These are phyloP conservation scores for Stygiomarasmius scandens DNA, from an alignment of 1,284 basidiomycete species.

Conservation along the genomic window DNA sequence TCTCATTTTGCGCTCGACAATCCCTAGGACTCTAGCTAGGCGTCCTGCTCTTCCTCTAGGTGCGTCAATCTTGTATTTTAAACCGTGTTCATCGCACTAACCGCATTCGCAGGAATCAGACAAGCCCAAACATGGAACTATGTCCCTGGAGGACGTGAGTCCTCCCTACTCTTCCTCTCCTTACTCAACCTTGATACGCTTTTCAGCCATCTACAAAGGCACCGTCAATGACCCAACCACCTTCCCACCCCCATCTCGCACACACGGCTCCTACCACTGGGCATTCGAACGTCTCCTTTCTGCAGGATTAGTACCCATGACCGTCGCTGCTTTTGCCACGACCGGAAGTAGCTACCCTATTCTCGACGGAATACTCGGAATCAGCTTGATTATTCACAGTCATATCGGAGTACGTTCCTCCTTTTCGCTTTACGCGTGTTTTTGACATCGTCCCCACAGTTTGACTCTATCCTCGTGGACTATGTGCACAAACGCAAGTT, in stretches of 20 bases:
- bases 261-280: conserved; percentile 97
- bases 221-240: conserved; percentile 94
- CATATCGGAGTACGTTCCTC: conserved; percentile 80
- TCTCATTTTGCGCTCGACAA: conserved; percentile 50
- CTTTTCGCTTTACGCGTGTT: not conserved
- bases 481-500: conserved; percentile 96
- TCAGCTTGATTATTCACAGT: conserved; percentile 90
- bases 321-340: conserved; percentile 77
- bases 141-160: conserved; percentile 74
- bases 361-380: conserved; percentile 86
- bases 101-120: conserved; percentile 32
- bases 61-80: conserved; percentile 21
- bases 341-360: conserved; percentile 77
- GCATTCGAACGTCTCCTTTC: conserved; percentile 93
- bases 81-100: conserved; percentile 13
- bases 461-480: conserved; percentile 78
- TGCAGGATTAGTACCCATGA: conserved; percentile 87
- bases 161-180: not conserved
- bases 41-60: conserved; percentile 42
- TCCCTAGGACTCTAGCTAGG: conserved; percentile 47
- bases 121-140: conserved; percentile 43
- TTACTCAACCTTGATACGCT: conserved; percentile 1
- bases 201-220: conserved; percentile 85
- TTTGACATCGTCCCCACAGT: too few species aligned
- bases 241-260: conserved; percentile 81